These are phyloP conservation scores for Lodderomyces orthopsilosis DNA, from an alignment of 1,139 yeast species.

Conservation along the genomic window DNA sequence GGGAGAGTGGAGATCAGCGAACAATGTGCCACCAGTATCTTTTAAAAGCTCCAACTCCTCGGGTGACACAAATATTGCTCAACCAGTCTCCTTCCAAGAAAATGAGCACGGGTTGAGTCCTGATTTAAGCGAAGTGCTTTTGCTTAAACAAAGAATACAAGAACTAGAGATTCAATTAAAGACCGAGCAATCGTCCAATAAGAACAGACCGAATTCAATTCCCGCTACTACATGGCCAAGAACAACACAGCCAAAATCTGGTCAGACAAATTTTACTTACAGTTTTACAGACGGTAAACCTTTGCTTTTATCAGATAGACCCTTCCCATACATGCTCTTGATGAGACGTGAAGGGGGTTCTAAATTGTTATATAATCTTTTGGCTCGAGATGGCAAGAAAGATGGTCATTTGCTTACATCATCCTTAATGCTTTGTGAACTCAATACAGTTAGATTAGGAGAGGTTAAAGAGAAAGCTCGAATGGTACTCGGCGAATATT, in stretches of 20 bases:
- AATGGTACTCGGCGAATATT: conserved; percentile 7
- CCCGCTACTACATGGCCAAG: background rate
- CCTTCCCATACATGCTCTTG: conserved; percentile 16
- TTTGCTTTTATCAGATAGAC: conserved; percentile 8
- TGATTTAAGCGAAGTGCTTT: background rate
- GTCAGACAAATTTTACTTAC: conserved; percentile 14
- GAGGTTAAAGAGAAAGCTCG: conserved; percentile 7
- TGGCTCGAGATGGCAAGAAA: background rate
- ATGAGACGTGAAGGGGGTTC: conserved; percentile 21
- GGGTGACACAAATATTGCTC: background rate
- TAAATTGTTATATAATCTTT: conserved; percentile 14
- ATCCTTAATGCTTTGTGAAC: conserved; percentile 7
- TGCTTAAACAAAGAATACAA: background rate
- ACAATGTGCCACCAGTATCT: background rate
- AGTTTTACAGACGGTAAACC: conserved; percentile 9
- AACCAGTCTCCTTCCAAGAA: background rate
- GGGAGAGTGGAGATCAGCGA: background rate
- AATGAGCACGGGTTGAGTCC: background rate
- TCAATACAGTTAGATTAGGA: conserved; percentile 2
- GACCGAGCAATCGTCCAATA: background rate
- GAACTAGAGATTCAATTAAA: background rate
- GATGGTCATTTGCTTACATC: conserved; percentile 4
- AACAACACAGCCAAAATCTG: background rate
- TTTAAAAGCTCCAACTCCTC: background rate
- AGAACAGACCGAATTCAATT: background rate